These are phyloP conservation scores for Vigna unguiculata DNA, from an alignment of 306 rosid genomes.

Conservation along the genomic window DNA sequence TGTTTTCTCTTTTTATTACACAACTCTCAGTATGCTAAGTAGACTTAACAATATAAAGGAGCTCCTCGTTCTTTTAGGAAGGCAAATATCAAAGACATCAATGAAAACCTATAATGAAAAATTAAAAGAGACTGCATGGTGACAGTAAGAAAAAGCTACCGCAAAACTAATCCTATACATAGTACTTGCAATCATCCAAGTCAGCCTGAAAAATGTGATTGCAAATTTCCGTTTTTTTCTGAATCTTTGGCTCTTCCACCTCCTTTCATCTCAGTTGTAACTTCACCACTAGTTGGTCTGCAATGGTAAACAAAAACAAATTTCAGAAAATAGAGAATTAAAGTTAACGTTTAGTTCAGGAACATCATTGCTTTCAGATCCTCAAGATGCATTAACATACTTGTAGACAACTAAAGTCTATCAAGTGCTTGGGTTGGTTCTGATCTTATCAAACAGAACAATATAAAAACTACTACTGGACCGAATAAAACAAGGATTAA, in stretches of 20 bases:
- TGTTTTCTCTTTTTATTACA: background rate
- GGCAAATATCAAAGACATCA: conserved; percentile 29
- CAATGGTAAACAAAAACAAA: conserved; percentile 37
- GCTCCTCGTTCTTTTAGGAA: background rate
- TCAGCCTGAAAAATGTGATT: conserved; percentile 22
- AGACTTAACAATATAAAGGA: background rate
- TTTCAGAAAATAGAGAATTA: conserved; percentile 23
- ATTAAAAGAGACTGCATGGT: conserved; percentile 19
- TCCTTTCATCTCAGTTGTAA: conserved; percentile 35
- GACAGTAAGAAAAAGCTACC: conserved; percentile 23
- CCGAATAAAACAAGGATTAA: conserved; percentile 6
- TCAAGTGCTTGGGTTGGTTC: background rate
- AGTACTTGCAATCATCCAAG: conserved; percentile 38
- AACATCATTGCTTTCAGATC: conserved; percentile 4
- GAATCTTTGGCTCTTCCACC: conserved; percentile 36
- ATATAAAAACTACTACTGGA: background rate
- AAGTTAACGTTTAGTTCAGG: conserved; percentile 12
- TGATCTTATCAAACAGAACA: conserved; percentile 24
- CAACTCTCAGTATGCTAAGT: conserved; percentile 21
- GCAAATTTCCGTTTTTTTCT: conserved; percentile 34
- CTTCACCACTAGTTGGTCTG: conserved; percentile 67
- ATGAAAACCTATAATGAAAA: conserved; percentile 26
- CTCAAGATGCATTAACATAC: background rate
- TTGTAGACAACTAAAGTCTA: conserved; percentile 8
- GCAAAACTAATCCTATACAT: conserved; percentile 14